These are phyloP conservation scores for Groenewaldozyma salmanticensis DNA, from an alignment of 805 yeast species.

Conservation along the genomic window DNA sequence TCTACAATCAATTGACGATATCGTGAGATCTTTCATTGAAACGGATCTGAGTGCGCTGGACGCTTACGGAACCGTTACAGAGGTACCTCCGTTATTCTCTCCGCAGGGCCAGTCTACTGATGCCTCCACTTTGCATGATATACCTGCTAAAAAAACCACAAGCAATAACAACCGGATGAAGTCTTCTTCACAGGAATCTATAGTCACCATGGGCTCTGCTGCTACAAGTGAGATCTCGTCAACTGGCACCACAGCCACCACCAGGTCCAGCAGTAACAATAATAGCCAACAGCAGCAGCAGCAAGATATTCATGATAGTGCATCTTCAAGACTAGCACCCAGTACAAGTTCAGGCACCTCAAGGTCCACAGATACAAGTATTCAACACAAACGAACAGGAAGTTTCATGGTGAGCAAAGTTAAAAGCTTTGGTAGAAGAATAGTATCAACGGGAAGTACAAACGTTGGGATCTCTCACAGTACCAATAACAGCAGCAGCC, in stretches of 20 bases:
- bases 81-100: conserved; percentile 16
- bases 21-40: conserved; percentile 24
- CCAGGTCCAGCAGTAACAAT: too few species aligned
- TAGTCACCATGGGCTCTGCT: too few species aligned
- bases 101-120: conserved; percentile 7
- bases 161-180: background rate
- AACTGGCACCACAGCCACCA: background rate
- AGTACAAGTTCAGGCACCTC: background rate
- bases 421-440: too few species aligned
- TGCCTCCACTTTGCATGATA: conserved; percentile 2
- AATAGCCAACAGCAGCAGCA: background rate
- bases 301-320: too few species aligned
- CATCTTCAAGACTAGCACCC: background rate
- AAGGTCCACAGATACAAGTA: background rate
- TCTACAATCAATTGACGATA: conserved; percentile 18
- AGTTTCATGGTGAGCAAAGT: background rate
- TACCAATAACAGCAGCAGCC: background rate
- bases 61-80: conserved; percentile 19
- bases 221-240: conserved; percentile 1
- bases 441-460: background rate
- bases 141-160: conserved; percentile 9
- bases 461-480: background rate
- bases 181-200: conserved; percentile 3
- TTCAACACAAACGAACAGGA: background rate
- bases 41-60: conserved; percentile 26